These are phyloP conservation scores for Trametes hirsuta DNA, from an alignment of 1,284 basidiomycete genomes.

Conservation along the genomic window DNA sequence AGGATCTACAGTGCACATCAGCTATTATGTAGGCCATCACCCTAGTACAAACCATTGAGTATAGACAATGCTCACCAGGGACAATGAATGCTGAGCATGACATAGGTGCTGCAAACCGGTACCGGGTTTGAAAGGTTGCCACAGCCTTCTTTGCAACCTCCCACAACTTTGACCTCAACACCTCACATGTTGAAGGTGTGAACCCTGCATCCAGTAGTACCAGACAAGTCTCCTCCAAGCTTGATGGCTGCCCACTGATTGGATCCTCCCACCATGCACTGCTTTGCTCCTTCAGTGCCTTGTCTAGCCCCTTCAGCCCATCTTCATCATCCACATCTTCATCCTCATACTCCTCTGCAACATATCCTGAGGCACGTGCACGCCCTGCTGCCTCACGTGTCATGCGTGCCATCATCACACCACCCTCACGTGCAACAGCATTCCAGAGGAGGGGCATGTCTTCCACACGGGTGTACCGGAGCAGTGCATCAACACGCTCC, in stretches of 20 bases:
- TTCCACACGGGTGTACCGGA: slow-evolving; percentile 32
- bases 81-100: slow-evolving; percentile 46
- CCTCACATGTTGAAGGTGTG: slow-evolving; percentile 34
- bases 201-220: slow-evolving; percentile 44
- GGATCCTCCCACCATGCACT: slow-evolving; percentile 43
- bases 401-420: slow-evolving; percentile 36
- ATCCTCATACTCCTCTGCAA: slow-evolving; percentile 23
- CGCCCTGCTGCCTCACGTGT: slow-evolving; percentile 34
- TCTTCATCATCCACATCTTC: slow-evolving; percentile 25
- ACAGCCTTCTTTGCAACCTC: slow-evolving; percentile 38
- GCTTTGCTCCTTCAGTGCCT: slow-evolving; percentile 19
- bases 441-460: slow-evolving; percentile 37
- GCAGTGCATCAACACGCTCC: slow-evolving; percentile 27
- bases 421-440: slow-evolving; percentile 36
- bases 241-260: slow-evolving; percentile 44
- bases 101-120: slow-evolving; percentile 37
- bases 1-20: slow-evolving; percentile 36
- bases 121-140: slow-evolving; percentile 29
- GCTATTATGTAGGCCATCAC: neutral
- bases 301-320: slow-evolving; percentile 19
- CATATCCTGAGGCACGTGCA: slow-evolving; percentile 34
- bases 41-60: neutral
- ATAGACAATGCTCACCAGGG: slow-evolving; percentile 37
- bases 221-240: slow-evolving; percentile 45
- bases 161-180: slow-evolving; percentile 41